Base-by-base conservation (phyloP, 2,329 filamentous ascomycete genomes). In the Neophaeococcomyces mojaviensis region DNA sequence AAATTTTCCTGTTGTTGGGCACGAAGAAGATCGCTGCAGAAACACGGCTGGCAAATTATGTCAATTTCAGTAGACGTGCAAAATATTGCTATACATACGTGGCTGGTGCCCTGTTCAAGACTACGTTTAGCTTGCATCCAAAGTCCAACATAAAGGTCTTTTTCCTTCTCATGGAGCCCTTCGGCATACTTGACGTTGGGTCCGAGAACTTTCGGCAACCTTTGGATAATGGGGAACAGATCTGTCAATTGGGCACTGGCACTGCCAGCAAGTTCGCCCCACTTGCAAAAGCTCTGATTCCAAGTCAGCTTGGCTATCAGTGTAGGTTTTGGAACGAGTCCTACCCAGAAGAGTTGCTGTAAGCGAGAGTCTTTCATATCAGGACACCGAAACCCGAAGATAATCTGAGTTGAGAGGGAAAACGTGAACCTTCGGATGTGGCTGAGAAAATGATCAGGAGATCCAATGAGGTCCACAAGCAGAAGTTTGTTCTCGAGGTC, bases 401-500 rank as follows among this genome's bases (percentile, higher is more conserved):
- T 37, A 22, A 54, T 51, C 31, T 49, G 47, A 3, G 51, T 54
- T 3, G 49, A 38, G 2, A 54, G 38, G 10, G 49, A 49, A 22
- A 41, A 45, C 15, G 35, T 49, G 35, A 43, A 54, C 32, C 51
- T 26, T 18, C 51, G 20, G 13, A 52, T 39, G 22, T 54, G 51
- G 16, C 48, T 28, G 15, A 31, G 20, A 35, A 51, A 51, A 19
- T 53, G 36, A 2, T 55, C 49, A 16, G 50, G 52, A 12, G 44
- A 44, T 16, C 48, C 41, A 15, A 55, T 43, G 26, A 47, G 51
- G 30, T 53, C 52, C 31, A 45, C 49, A 9, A 55, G 44, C 30
- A 55, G 39, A 26, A 51, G 50, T 19, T 49, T 47, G 36, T 41
- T 49, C 38, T 56, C 53, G 2, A 56, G 22, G 35, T 55, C 52